Percentiles rank a stretch among this genome's conserved stretches.
Conservation (phyloP, 805 yeast genomes). For the Danielia reshetovae region DNA sequence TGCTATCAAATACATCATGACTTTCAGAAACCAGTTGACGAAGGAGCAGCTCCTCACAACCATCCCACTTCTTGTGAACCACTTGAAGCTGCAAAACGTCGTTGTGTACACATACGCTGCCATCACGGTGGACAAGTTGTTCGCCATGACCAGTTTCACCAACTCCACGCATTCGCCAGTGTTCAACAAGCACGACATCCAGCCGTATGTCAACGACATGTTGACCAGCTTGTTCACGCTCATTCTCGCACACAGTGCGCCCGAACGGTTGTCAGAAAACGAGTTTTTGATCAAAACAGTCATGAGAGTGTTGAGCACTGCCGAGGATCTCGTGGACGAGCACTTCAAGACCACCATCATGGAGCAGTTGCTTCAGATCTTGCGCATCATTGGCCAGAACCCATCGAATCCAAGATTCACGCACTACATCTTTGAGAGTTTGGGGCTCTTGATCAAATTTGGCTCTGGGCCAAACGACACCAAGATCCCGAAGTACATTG, state of each 20-base stretch:
- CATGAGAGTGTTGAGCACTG: conserved; percentile 74
- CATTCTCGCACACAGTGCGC: conserved; percentile 51
- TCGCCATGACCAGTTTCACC: conserved; percentile 63
- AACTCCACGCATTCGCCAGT: conserved; percentile 53
- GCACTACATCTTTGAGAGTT: conserved; percentile 85
- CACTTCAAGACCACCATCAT: conserved; percentile 46
- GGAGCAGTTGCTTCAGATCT: conserved; percentile 64
- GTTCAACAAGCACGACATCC: conserved; percentile 70
- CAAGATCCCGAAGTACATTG: conserved; percentile 34
- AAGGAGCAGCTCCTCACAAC: conserved; percentile 78
- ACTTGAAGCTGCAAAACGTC: conserved; percentile 55
- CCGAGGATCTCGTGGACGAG: conserved; percentile 57
- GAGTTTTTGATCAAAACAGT: conserved; percentile 88
- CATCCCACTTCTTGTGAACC: conserved; percentile 71
- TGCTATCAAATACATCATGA: conserved; percentile 85
- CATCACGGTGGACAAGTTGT: conserved; percentile 82
- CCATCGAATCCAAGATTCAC: conserved; percentile 95
- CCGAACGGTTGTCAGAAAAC: conserved; percentile 92
- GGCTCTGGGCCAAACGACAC: conserved; percentile 20
- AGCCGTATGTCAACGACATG: conserved; percentile 54
- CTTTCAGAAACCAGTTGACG: conserved; percentile 88
- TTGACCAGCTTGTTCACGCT: conserved; percentile 63
- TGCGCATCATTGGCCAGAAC: conserved; percentile 70
- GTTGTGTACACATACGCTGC: conserved; percentile 94
- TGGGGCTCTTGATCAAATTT: conserved; percentile 69